Conservation (phyloP, 129 eudicot genomes). For the Gnaphalium uliginosum region DNA sequence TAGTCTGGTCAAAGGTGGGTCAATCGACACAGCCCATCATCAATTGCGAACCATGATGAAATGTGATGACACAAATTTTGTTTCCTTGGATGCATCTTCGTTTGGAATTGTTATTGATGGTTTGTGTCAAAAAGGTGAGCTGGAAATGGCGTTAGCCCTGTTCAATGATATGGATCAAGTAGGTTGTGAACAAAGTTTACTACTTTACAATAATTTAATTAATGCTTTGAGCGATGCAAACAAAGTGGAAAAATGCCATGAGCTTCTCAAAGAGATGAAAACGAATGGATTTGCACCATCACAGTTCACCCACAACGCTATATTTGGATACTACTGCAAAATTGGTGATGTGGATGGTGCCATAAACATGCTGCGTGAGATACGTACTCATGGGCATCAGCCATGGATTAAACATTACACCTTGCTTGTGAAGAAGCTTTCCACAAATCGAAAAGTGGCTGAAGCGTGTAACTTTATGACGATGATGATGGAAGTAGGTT, state of each 20-base stretch:
- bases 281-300: constrained; percentile 54
- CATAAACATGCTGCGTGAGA: constrained; percentile 51
- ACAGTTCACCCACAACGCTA: constrained; percentile 76
- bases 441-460: constrained; percentile 42
- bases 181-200: constrained; percentile 44
- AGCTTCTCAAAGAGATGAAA: constrained; percentile 74
- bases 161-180: constrained; percentile 56
- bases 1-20: constrained; percentile 50
- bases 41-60: constrained; percentile 41
- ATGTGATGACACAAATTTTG: constrained; percentile 26
- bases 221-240: constrained; percentile 55
- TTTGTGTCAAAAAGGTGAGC: constrained; percentile 50
- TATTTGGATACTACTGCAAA: constrained; percentile 74
- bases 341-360: constrained; percentile 63
- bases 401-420: constrained; percentile 93
- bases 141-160: constrained; percentile 63
- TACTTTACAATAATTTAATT: constrained; percentile 72
- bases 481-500: constrained; percentile 65
- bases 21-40: constrained; percentile 50
- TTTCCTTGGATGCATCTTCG: constrained; percentile 45
- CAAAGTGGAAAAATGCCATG: constrained; percentile 58
- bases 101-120: constrained; percentile 62
- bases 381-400: constrained; percentile 68
- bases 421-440: constrained; percentile 62
- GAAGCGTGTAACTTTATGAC: constrained; percentile 64